Conservation (phyloP, 352 stramenopile genomes). For the Globisporangium takayamanum region DNA sequence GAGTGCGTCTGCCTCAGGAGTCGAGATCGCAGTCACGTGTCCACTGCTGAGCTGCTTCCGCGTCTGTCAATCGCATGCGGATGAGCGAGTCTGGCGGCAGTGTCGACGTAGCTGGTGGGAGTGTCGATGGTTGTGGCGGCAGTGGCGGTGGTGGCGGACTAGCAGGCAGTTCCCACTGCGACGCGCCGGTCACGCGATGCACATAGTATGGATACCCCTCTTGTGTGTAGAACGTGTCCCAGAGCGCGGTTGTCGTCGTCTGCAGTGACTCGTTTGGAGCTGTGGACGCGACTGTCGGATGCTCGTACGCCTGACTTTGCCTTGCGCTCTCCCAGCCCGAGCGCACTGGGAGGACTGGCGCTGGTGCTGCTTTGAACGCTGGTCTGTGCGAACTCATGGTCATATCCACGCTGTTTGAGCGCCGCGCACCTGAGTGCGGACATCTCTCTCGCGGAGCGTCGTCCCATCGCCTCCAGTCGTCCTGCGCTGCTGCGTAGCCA, state of each 20-base stretch:
- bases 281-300: background rate
- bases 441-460: background rate
- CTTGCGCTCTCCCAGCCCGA: constrained; percentile 1
- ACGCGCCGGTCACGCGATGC: constrained; percentile 53
- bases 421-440: background rate
- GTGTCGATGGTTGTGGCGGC: background rate
- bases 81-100: constrained; percentile 38
- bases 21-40: background rate
- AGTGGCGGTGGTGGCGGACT: background rate
- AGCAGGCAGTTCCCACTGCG: constrained; percentile 69
- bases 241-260: constrained; percentile 15
- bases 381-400: background rate
- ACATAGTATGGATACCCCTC: constrained; percentile 81
- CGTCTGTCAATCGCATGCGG: constrained; percentile 32
- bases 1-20: background rate
- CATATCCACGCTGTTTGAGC: constrained; percentile 8
- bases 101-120: background rate
- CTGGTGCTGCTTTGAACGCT: background rate
- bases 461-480: background rate
- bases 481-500: background rate
- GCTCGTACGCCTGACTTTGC: background rate
- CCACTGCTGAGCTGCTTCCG: constrained; percentile 17
- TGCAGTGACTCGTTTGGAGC: background rate
- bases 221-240: constrained; percentile 63
- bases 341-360: background rate